phyloP scores from a whole-genome alignment of 2,329 filamentous ascomycete species.

The Didymosphaeria variabile region DNA sequence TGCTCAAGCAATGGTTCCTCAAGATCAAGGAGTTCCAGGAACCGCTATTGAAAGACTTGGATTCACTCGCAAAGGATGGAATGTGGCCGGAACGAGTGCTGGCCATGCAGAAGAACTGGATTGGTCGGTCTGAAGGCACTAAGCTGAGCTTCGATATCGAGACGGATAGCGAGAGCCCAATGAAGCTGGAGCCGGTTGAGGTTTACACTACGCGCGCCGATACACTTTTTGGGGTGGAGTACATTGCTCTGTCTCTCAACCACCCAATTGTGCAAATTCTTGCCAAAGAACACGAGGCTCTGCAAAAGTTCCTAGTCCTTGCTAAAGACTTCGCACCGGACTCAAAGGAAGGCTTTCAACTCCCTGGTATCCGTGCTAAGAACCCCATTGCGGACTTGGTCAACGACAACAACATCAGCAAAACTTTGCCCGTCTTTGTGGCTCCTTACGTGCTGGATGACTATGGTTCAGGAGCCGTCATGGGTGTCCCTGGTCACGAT shows the following conservation, averaged over 20 bases:
- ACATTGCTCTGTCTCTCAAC: slow-evolving; percentile 77
- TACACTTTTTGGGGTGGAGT: slow-evolving; percentile 87
- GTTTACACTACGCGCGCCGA: slow-evolving; percentile 88
- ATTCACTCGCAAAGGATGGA: slow-evolving; percentile 67
- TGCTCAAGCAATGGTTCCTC: slow-evolving; percentile 89
- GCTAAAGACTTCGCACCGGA: slow-evolving; percentile 63
- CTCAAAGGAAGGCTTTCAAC: slow-evolving; percentile 71
- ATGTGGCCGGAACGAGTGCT: slow-evolving; percentile 86
- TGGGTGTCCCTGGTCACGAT: slow-evolving; percentile 92
- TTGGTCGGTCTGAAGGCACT: slow-evolving; percentile 80
- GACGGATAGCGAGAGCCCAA: slow-evolving; percentile 46
- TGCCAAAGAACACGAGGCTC: slow-evolving; percentile 66
- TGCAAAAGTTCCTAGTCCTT: slow-evolving; percentile 73
- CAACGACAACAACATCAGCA: slow-evolving; percentile 57
- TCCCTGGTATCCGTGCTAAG: slow-evolving; percentile 56
- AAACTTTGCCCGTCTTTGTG: slow-evolving; percentile 76
- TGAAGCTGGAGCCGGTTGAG: slow-evolving; percentile 62
- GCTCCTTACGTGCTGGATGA: slow-evolving; percentile 86
- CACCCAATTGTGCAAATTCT: slow-evolving; percentile 74
- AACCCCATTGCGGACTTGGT: slow-evolving; percentile 62
- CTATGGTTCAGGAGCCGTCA: slow-evolving; percentile 87
- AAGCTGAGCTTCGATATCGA: slow-evolving; percentile 74
- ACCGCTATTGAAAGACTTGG: slow-evolving; percentile 74
- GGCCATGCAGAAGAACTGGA: slow-evolving; percentile 86
- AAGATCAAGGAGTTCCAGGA: slow-evolving; percentile 83